These are phyloP conservation scores for Rhodotorula diobovata DNA, from an alignment of 768 basidiomycete species.

Conservation along the genomic window DNA sequence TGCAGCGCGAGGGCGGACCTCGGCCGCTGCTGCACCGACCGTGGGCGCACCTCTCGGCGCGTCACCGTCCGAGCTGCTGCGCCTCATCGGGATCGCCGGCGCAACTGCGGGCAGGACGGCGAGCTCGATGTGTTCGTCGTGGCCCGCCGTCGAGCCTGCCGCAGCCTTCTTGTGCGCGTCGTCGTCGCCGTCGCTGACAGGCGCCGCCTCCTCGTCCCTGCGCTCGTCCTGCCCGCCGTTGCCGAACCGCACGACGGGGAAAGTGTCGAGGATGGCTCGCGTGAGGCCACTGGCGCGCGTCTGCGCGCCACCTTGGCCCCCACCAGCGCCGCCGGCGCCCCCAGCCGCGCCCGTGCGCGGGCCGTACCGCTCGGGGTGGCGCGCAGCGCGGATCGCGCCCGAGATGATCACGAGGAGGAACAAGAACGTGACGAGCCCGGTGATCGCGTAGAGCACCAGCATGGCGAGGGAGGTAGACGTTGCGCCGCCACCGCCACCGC, in stretches of 20 bases:
- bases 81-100: neutral
- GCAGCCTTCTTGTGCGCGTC: neutral
- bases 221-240: no score
- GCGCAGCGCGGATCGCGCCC: constrained; percentile 74
- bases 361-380: constrained; percentile 88
- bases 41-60: no score
- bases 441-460: constrained; percentile 65
- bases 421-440: constrained; percentile 77
- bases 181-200: neutral
- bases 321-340: constrained; percentile 47
- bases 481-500: constrained; percentile 17
- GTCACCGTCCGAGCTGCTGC: neutral
- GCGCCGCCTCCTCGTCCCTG: neutral
- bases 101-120: neutral
- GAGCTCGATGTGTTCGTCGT: constrained; percentile 9
- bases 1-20: neutral
- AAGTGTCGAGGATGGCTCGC: constrained; percentile 89
- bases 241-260: constrained; percentile 86
- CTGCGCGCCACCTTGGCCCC: constrained; percentile 52
- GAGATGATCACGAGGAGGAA: constrained; percentile 80
- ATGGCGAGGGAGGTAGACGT: constrained; percentile 58
- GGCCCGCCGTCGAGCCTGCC: constrained; percentile 36
- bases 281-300: constrained; percentile 78
- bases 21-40: neutral
- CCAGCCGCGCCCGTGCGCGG: constrained; percentile 54